Evolutionary conservation across 2,329 filamentous ascomycete genomes (phyloP).

Genomic region (Aureobasidium lini): DNA sequence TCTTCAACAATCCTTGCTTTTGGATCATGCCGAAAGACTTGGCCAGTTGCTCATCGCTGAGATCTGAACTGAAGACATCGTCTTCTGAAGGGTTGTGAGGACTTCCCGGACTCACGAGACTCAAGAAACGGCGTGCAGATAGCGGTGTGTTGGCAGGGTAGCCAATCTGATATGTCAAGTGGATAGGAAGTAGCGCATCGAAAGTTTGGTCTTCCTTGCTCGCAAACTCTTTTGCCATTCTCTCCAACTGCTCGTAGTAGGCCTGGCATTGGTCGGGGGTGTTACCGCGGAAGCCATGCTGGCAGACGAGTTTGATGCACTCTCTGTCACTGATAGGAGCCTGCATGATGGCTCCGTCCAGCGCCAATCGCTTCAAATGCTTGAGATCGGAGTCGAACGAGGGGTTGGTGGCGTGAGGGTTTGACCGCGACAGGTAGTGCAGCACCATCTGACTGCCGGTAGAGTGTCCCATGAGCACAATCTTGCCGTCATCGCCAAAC

Average conservation of each 20-base stretch:
- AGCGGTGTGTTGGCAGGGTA: slow-evolving; percentile 23
- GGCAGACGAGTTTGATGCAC: slow-evolving; percentile 17
- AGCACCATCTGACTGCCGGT: slow-evolving; percentile 21
- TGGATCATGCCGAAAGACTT: slow-evolving; percentile 30
- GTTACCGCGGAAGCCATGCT: slow-evolving; percentile 18
- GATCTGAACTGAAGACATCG: slow-evolving; percentile 21
- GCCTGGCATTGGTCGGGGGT: slow-evolving; percentile 16
- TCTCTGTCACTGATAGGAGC: slow-evolving; percentile 21
- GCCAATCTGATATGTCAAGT: slow-evolving; percentile 24
- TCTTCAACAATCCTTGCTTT: slow-evolving; percentile 24
- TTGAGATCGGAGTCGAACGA: slow-evolving; percentile 17
- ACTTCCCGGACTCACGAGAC: slow-evolving; percentile 19
- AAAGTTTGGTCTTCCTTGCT: slow-evolving; percentile 17
- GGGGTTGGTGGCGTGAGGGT: slow-evolving; percentile 17
- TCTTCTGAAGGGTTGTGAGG: slow-evolving; percentile 19
- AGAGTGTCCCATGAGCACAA: slow-evolving; percentile 21
- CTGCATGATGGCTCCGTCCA: slow-evolving; percentile 24
- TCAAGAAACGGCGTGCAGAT: slow-evolving; percentile 19
- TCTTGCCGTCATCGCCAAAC: slow-evolving; percentile 16
- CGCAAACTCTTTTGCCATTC: slow-evolving; percentile 22
- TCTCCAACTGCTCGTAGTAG: slow-evolving; percentile 17
- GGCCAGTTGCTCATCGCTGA: slow-evolving; percentile 25
- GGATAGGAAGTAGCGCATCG: slow-evolving; percentile 29
- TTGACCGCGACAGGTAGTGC: slow-evolving; percentile 20
- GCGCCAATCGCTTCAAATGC: slow-evolving; percentile 16